Conservation (phyloP, 345 rosid species). For the Schrenkiella parvula region DNA sequence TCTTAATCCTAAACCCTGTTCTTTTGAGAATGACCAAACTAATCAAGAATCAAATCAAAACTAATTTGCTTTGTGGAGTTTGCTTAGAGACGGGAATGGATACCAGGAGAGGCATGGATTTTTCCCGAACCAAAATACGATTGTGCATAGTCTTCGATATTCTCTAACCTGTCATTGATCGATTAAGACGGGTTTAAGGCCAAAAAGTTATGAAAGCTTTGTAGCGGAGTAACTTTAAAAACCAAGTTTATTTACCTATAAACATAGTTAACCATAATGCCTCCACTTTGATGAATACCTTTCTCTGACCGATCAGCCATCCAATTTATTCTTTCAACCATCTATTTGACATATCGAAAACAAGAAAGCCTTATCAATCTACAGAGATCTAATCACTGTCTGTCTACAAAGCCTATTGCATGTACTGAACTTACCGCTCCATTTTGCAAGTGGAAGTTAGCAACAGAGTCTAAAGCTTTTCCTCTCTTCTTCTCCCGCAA, state of each 20-base stretch:
- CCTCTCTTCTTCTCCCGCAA: slow-evolving; percentile 94
- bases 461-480: slow-evolving; percentile 90
- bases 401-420: background rate
- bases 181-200: background rate
- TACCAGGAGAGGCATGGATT: slow-evolving; percentile 58
- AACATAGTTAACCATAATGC: slow-evolving; percentile 87
- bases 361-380: background rate
- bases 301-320: slow-evolving; percentile 83
- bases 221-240: background rate
- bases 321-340: slow-evolving; percentile 95
- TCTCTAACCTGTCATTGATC: slow-evolving; percentile 50
- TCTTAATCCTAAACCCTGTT: background rate
- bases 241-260: slow-evolving; percentile 54
- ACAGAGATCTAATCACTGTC: background rate
- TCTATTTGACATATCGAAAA: slow-evolving; percentile 39
- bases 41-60: background rate
- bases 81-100: slow-evolving; percentile 28
- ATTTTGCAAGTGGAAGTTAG: slow-evolving; percentile 96
- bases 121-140: slow-evolving; percentile 64
- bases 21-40: background rate
- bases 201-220: background rate
- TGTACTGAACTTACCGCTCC: slow-evolving; percentile 63
- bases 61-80: background rate
- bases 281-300: slow-evolving; percentile 68
- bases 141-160: slow-evolving; percentile 77